Conservation (phyloP, 495 filamentous ascomycete genomes). For the Apiosordaria backusii region DNA sequence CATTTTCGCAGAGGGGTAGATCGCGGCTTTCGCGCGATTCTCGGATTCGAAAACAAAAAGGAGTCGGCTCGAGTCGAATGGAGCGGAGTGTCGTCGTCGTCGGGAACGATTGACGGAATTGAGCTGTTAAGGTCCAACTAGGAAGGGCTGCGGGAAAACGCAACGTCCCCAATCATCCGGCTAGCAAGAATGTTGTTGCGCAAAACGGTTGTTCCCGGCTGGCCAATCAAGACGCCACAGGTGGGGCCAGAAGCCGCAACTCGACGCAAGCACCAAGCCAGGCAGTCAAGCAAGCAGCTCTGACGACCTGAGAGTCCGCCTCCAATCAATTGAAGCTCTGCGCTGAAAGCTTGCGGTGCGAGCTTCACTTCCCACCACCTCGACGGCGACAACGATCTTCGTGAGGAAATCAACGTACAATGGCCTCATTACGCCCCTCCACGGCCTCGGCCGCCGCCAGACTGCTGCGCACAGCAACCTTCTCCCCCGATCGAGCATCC, state of each 20-base stretch:
- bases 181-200: slow-evolving; percentile 34
- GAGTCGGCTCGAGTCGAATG: neutral
- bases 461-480: slow-evolving; percentile 40
- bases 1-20: slow-evolving; percentile 60
- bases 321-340: neutral
- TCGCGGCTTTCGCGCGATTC: slow-evolving; percentile 4
- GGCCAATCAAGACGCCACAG: slow-evolving; percentile 24
- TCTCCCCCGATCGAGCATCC: slow-evolving; percentile 36
- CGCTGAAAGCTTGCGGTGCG: neutral
- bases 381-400: slow-evolving; percentile 19
- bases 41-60: slow-evolving; percentile 7
- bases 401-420: slow-evolving; percentile 16
- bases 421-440: slow-evolving; percentile 43
- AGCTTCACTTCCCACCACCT: slow-evolving; percentile 9
- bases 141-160: slow-evolving; percentile 27
- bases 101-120: slow-evolving; percentile 13
- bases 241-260: neutral
- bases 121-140: slow-evolving; percentile 25
- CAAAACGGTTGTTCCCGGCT: slow-evolving; percentile 29
- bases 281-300: neutral
- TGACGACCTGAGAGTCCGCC: slow-evolving; percentile 4
- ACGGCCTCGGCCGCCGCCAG: slow-evolving; percentile 38
- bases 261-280: neutral
- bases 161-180: slow-evolving; percentile 11
- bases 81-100: neutral